These are phyloP conservation scores for Clonostachys sp. DNA, from an alignment of 2,329 filamentous ascomycete species.

Conservation along the genomic window DNA sequence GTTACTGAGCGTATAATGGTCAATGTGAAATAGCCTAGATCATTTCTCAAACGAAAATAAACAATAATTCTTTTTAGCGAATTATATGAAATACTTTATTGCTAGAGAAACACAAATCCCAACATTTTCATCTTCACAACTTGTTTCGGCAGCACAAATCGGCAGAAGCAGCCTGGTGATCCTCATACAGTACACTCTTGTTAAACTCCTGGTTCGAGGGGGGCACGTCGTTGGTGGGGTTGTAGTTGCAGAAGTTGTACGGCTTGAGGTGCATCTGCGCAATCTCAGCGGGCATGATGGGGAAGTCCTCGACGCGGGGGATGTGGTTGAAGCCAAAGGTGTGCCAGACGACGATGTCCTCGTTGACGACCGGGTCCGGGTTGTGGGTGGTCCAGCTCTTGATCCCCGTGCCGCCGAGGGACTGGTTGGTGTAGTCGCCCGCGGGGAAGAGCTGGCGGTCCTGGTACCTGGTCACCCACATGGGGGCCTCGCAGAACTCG, in stretches of 20 bases:
- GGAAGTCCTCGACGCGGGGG: slow-evolving; percentile 44
- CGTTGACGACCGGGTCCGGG: slow-evolving; percentile 60
- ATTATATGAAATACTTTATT: too few relatives aligned
- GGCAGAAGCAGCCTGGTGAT: background rate
- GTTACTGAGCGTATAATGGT: too few relatives aligned
- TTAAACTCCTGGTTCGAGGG: slow-evolving; percentile 7
- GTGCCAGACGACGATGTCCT: slow-evolving; percentile 83
- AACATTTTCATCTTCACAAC: too few relatives aligned
- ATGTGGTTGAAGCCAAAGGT: slow-evolving; percentile 86
- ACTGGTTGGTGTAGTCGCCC: slow-evolving; percentile 47
- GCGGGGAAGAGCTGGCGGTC: slow-evolving; percentile 46
- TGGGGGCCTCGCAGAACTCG: slow-evolving; percentile 33
- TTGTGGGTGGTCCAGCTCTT: slow-evolving; percentile 9
- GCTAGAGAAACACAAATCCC: too few relatives aligned
- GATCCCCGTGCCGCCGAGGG: slow-evolving; percentile 22
- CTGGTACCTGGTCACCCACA: slow-evolving; percentile 43
- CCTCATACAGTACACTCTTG: slow-evolving; percentile 3
- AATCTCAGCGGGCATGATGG: slow-evolving; percentile 60
- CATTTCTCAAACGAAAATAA: too few relatives aligned
- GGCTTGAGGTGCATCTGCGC: slow-evolving; percentile 40
- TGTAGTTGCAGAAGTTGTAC: slow-evolving; percentile 42
- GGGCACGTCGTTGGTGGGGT: slow-evolving; percentile 32
- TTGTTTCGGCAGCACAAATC: too few relatives aligned
- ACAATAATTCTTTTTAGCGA: too few relatives aligned
- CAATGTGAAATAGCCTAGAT: too few relatives aligned